Evolutionary conservation across 2,329 filamentous ascomycete genomes (phyloP), one percentile per base, ranked within the genome.

Genomic region (Aspergillus sp.): DNA sequence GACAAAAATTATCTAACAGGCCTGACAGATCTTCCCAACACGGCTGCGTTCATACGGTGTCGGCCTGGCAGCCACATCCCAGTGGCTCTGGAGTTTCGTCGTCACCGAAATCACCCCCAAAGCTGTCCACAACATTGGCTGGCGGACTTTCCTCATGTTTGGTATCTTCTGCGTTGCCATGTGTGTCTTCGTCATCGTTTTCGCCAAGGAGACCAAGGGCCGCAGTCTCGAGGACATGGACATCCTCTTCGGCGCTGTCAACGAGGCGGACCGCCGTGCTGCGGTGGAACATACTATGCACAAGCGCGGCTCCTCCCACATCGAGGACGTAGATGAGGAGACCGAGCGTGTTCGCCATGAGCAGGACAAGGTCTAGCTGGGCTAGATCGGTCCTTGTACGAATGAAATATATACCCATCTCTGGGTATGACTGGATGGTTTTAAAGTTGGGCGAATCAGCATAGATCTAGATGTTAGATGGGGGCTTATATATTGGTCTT

Each of bases 31-130:
- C 49, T 77, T 79, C 68, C 75, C 76, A 5, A 78, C 74, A 1
- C 72, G 75, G 13, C 68, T 79, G 3, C 74, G 76, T 23, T 72
- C 73, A 1, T 78, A 78, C 59, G 75, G 78, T 58, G 75, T 78
- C 9, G 76, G 74, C 8, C 70, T 79, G 50, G 76, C 74, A 36
- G 69, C 77, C 9, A 69, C 74, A 13, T 74, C 72, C 0, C 74
- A 78, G 49, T 78, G 76, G 76, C 67, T 78, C 0, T 78, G 78
- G 67, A 79, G 78, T 59, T 78, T 79, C 48, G 73, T 77, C 17
- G 71, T 79, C 51, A 78, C 77, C 0, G 71, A 79, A 52, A 63
- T 79, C 51, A 79, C 77, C 0, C 78, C 78, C 12, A 68, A 69
- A 17, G 76, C 77, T 28, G 70, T 80, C 43, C 72, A 76, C 58